Conservation (phyloP, 495 filamentous ascomycete genomes). For the Penicillium malachiteum region DNA sequence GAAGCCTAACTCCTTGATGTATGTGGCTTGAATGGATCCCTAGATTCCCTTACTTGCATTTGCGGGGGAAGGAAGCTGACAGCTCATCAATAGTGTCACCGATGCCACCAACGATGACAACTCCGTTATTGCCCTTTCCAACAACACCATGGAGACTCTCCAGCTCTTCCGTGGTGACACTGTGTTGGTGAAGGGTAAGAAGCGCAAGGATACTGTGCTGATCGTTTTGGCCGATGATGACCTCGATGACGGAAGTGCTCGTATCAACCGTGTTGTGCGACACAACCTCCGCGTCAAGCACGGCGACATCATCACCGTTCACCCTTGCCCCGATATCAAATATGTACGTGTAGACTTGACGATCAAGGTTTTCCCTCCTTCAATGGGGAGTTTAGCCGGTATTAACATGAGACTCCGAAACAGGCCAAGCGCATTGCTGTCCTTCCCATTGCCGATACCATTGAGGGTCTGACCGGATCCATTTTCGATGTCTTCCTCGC, state of each 20-base stretch:
- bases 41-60: neutral
- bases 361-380: neutral
- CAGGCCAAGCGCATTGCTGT: conserved; percentile 99
- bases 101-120: conserved; percentile 99
- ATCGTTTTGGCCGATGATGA: conserved; percentile 98
- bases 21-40: conserved; percentile 33
- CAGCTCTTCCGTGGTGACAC: conserved; percentile 98
- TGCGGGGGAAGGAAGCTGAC: conserved; percentile 34
- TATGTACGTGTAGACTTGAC: conserved; percentile 63
- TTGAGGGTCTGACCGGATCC: conserved; percentile 95
- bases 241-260: conserved; percentile 91
- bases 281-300: conserved; percentile 99
- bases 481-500: conserved; percentile 99
- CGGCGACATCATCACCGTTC: conserved; percentile 93
- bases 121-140: conserved; percentile 96
- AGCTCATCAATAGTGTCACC: conserved; percentile 67
- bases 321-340: conserved; percentile 99
- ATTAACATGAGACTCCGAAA: conserved; percentile 12
- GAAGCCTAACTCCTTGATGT: conserved; percentile 99
- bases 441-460: conserved; percentile 95
- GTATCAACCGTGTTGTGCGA: conserved; percentile 96
- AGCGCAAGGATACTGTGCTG: conserved; percentile 97
- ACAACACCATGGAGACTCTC: conserved; percentile 98
- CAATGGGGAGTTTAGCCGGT: neutral
- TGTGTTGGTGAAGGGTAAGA: conserved; percentile 97